Conservation (phyloP, 805 yeast species). For the Jamesozyma piceae region DNA sequence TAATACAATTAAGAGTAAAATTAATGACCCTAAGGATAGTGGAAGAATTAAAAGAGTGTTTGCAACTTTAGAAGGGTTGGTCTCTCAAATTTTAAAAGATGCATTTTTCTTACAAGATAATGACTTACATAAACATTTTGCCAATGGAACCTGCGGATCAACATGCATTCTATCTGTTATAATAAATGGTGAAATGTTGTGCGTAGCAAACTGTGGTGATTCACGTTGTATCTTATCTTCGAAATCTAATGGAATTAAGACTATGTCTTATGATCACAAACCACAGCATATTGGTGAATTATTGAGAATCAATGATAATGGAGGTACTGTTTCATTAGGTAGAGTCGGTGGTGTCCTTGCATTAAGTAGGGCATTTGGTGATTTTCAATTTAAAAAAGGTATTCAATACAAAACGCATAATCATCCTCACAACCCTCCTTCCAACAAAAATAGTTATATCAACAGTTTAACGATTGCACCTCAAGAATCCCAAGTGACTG, state of each 20-base stretch:
- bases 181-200: conserved; percentile 36
- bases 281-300: conserved; percentile 93
- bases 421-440: neutral
- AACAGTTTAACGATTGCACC: conserved; percentile 30
- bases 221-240: conserved; percentile 54
- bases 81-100: conserved; percentile 34
- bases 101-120: conserved; percentile 40
- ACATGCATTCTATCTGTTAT: conserved; percentile 42
- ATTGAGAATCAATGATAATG: conserved; percentile 83
- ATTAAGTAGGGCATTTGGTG: conserved; percentile 82
- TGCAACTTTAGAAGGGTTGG: conserved; percentile 29
- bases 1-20: neutral
- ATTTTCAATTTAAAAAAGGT: conserved; percentile 45
- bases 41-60: conserved; percentile 13
- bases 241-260: conserved; percentile 45
- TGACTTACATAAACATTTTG: conserved; percentile 33
- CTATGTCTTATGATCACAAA: conserved; percentile 72
- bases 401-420: conserved; percentile 10
- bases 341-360: conserved; percentile 95
- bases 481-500: conserved; percentile 72
- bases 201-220: conserved; percentile 68
- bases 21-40: neutral
- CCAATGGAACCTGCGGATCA: conserved; percentile 41
- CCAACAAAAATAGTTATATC: conserved; percentile 7
- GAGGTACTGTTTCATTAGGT: conserved; percentile 87